Evolutionary conservation across 805 yeast genomes (phyloP).

Genomic region (Kazachstania kunashirensis): DNA sequence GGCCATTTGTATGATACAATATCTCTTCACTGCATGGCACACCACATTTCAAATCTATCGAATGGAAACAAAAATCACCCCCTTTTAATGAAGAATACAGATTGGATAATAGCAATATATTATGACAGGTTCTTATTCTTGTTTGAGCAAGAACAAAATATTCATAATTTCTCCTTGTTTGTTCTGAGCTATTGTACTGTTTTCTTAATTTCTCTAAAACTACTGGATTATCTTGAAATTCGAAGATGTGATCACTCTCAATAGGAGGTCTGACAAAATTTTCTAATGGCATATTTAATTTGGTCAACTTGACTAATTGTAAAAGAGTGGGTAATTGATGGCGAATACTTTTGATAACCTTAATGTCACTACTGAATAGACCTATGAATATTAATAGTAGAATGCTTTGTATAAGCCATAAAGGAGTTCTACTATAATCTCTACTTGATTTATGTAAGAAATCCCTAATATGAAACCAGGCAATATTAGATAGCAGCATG

Average conservation of each 20-base stretch:
- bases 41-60: constrained; percentile 51
- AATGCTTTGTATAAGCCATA: constrained; percentile 81
- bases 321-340: constrained; percentile 73
- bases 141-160: constrained; percentile 65
- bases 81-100: constrained; percentile 41
- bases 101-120: constrained; percentile 49
- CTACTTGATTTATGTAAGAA: constrained; percentile 43
- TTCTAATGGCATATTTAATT: constrained; percentile 52
- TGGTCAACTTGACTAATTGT: constrained; percentile 67
- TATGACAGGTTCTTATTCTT: constrained; percentile 66
- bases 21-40: constrained; percentile 51
- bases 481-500: constrained; percentile 54
- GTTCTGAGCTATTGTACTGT: constrained; percentile 23
- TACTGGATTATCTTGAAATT: constrained; percentile 36
- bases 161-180: constrained; percentile 30
- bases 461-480: constrained; percentile 58
- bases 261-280: constrained; percentile 34
- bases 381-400: constrained; percentile 78
- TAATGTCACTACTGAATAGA: constrained; percentile 55
- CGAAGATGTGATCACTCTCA: constrained; percentile 34
- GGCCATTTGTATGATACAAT: constrained; percentile 47
- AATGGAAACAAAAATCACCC: constrained; percentile 35
- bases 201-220: constrained; percentile 34
- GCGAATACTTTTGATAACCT: constrained; percentile 67
- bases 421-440: constrained; percentile 53